Evolutionary conservation across 352 stramenopile species (phyloP).

Genomic region (Bremia lactucae): DNA sequence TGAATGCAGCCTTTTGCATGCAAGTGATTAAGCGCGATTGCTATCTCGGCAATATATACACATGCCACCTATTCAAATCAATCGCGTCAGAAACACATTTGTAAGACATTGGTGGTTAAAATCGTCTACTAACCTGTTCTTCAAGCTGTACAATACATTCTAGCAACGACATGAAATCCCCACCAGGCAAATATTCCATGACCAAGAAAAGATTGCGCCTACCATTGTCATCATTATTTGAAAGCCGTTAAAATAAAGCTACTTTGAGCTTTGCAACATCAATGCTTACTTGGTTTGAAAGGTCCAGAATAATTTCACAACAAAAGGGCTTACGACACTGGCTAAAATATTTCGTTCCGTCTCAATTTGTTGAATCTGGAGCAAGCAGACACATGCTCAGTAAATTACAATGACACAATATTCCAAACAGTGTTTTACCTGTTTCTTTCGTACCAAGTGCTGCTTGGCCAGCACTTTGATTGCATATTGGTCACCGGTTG

Average conservation of each 20-base stretch:
- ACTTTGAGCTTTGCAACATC: neutral
- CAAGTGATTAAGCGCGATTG: slow-evolving; percentile 77
- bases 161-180: slow-evolving; percentile 85
- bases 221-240: neutral
- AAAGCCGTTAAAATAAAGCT: too few relatives aligned
- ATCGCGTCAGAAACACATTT: neutral
- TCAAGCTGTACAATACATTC: slow-evolving; percentile 83
- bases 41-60: slow-evolving; percentile 83
- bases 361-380: slow-evolving; percentile 74
- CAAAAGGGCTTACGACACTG: slow-evolving; percentile 81
- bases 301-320: slow-evolving; percentile 87
- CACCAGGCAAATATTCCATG: slow-evolving; percentile 86
- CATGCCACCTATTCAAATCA: slow-evolving; percentile 46
- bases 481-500: slow-evolving; percentile 82
- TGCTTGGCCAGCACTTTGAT: slow-evolving; percentile 88
- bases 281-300: slow-evolving; percentile 81
- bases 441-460: slow-evolving; percentile 83
- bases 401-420: slow-evolving; percentile 1
- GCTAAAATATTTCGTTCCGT: slow-evolving; percentile 84
- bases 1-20: slow-evolving; percentile 81
- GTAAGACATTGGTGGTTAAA: neutral
- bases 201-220: slow-evolving; percentile 82
- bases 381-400: slow-evolving; percentile 10
- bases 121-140: slow-evolving; percentile 59
- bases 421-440: slow-evolving; percentile 28